A percentile compares a stretch with the other conserved stretches of the same genome.
These are phyloP conservation scores for Pyrus hybrid DNA, from an alignment of 331 rosid species.

Conservation along the genomic window DNA sequence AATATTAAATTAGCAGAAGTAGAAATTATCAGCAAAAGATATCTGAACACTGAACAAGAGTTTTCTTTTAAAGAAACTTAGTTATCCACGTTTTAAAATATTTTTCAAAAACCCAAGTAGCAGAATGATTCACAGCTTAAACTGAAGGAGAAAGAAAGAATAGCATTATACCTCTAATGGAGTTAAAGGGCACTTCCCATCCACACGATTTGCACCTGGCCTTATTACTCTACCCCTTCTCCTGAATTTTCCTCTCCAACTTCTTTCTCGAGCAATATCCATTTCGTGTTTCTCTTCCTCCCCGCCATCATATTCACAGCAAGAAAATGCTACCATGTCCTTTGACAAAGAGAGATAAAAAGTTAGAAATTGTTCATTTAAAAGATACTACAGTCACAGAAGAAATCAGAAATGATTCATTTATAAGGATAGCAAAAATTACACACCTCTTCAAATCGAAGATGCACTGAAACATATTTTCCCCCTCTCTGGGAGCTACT, in stretches of 20 bases:
- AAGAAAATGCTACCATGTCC: slow-evolving; percentile 99
- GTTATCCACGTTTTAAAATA: no score
- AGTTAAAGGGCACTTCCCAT: slow-evolving; percentile 95
- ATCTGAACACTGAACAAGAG: background rate
- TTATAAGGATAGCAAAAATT: background rate
- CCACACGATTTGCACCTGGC: slow-evolving; percentile 88
- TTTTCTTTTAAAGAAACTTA: background rate
- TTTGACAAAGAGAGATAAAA: slow-evolving; percentile 17
- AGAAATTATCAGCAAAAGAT: background rate
- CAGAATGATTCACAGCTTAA: background rate
- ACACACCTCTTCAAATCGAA: slow-evolving; percentile 91
- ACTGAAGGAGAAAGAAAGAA: background rate
- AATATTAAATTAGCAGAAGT: background rate
- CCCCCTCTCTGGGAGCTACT: slow-evolving; percentile 73
- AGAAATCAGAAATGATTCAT: background rate
- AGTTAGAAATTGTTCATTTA: slow-evolving; percentile 6
- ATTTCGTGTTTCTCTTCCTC: slow-evolving; percentile 89
- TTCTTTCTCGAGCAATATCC: slow-evolving; percentile 94
- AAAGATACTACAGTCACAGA: slow-evolving; percentile 3
- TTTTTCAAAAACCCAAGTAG: background rate
- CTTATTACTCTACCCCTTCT: slow-evolving; percentile 75
- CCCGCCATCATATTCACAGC: slow-evolving; percentile 95
- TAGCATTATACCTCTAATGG: slow-evolving; percentile 72
- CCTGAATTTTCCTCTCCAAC: slow-evolving; percentile 98
- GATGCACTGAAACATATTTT: slow-evolving; percentile 90